A percentile compares a stretch with the other conserved stretches of the same genome.
phyloP scores from a whole-genome alignment of 306 rosid species.

The Vigna radiata region DNA sequence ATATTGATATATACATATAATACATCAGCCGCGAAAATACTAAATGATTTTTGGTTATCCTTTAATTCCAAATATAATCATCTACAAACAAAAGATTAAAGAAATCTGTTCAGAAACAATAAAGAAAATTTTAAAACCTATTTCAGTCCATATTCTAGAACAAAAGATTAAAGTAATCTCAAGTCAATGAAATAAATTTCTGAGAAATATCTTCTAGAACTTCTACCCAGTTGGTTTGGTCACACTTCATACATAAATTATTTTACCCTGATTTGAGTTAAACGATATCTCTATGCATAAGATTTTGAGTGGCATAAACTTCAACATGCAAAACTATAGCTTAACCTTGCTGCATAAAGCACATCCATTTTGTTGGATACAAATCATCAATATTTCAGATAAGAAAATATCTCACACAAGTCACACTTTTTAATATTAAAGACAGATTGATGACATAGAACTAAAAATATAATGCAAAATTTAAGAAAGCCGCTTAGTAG shows the following conservation, averaged over 20 bases:
- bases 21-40: too few species aligned
- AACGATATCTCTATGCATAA: constrained; percentile 14
- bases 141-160: background rate
- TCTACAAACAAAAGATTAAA: constrained; percentile 8
- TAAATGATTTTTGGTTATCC: too few species aligned
- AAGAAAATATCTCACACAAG: constrained; percentile 18
- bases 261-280: constrained; percentile 12
- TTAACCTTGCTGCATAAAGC: constrained; percentile 1
- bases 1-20: too few species aligned
- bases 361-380: constrained; percentile 12
- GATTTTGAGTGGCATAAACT: constrained; percentile 22
- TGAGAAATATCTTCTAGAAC: constrained; percentile 25
- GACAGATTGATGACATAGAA: constrained; percentile 18
- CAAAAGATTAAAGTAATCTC: background rate
- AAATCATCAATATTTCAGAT: constrained; percentile 21
- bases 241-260: constrained; percentile 5
- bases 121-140: constrained; percentile 10
- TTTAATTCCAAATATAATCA: background rate
- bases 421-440: constrained; percentile 15
- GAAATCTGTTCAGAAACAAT: background rate
- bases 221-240: constrained; percentile 19
- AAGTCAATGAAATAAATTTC: background rate
- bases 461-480: constrained; percentile 8
- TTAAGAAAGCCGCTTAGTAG: constrained; percentile 15
- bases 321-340: constrained; percentile 10